These are phyloP conservation scores for Cyanodermella asteris DNA, from an alignment of 2,329 filamentous ascomycete genomes.

Conservation along the genomic window DNA sequence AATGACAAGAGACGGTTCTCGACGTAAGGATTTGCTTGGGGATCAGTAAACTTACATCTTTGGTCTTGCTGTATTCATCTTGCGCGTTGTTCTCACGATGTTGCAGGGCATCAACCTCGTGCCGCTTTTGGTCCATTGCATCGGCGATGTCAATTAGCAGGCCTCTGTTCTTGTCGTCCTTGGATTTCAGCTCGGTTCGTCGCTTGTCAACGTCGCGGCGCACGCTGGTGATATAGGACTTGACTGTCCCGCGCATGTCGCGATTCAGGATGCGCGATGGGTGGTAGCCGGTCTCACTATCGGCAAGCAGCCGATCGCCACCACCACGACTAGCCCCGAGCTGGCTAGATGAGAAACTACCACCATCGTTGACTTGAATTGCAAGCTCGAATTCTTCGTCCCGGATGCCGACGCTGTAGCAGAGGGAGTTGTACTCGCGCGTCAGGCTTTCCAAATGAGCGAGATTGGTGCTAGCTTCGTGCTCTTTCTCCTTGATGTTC, in stretches of 20 bases:
- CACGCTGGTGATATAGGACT: slow-evolving; percentile 53
- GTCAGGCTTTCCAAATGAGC: slow-evolving; percentile 83
- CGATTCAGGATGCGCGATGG: slow-evolving; percentile 73
- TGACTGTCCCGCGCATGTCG: slow-evolving; percentile 65
- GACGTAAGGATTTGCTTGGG: slow-evolving; percentile 6
- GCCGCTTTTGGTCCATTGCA: slow-evolving; percentile 84
- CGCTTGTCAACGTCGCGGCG: slow-evolving; percentile 86
- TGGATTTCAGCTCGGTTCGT: slow-evolving; percentile 58
- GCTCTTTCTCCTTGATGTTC: slow-evolving; percentile 63
- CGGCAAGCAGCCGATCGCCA: slow-evolving; percentile 56
- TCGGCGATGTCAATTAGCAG: slow-evolving; percentile 87
- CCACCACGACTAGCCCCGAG: slow-evolving; percentile 28
- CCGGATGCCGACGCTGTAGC: slow-evolving; percentile 78
- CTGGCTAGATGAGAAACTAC: slow-evolving; percentile 50
- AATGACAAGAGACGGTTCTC: not conserved
- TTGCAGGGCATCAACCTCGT: slow-evolving; percentile 77
- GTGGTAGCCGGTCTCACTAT: slow-evolving; percentile 68
- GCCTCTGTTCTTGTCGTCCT: slow-evolving; percentile 87
- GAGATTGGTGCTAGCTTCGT: slow-evolving; percentile 64
- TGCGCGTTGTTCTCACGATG: slow-evolving; percentile 74
- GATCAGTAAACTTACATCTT: slow-evolving; percentile 33
- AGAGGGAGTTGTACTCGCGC: slow-evolving; percentile 79
- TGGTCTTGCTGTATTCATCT: slow-evolving; percentile 84
- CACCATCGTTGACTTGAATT: slow-evolving; percentile 56
- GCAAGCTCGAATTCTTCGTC: slow-evolving; percentile 67